Base-by-base conservation (phyloP, 257 asterid species). In the Solanum rostratum region DNA sequence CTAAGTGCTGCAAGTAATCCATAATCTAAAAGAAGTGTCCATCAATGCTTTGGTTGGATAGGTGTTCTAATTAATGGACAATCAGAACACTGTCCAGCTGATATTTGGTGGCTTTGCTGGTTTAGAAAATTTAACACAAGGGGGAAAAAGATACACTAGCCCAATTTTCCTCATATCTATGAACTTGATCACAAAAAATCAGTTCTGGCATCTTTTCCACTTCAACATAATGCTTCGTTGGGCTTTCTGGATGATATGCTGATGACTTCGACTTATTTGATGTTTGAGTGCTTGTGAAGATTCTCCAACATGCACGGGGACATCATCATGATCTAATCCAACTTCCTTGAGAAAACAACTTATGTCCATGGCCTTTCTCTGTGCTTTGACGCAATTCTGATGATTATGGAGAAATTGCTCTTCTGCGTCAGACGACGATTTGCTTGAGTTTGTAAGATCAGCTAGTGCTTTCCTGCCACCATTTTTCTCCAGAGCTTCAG, bases 361-460 rank as follows among this genome's bases (percentile, higher is more conserved):
- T n/a, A n/a, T n/a, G n/a, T n/a, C n/a, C n/a, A n/a, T n/a, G n/a
- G n/a, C n/a, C n/a, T n/a, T n/a, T n/a, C n/a, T n/a, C n/a, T n/a
- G n/a, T n/a, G n/a, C n/a, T n/a, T n/a, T n/a, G n/a, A n/a, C n/a
- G n/a, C n/a, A n/a, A n/a, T n/a, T n/a, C n/a, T n/a, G n/a, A n/a
- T n/a, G 98, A 88, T 93, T n/a, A n/a, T n/a, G n/a, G n/a, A n/a
- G n/a, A n/a, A n/a, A n/a, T n/a, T n/a, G n/a, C n/a, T n/a, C n/a
- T 68, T 93, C 94, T 62, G 71, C 84, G 39, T 88, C 18, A 79
- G 86, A 84, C 19, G 91, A 73, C 80, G 90, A 93, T 88, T 91
- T 92, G 30, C 78, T 91, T 0, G 95, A 90, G 89, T 93, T 96
- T 22, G 99, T 93, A 59, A 96, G 92, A 83, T 94, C 98, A 49